Base-by-base conservation (phyloP, 345 rosid genomes). In the Gynandropsis gynandra region DNA sequence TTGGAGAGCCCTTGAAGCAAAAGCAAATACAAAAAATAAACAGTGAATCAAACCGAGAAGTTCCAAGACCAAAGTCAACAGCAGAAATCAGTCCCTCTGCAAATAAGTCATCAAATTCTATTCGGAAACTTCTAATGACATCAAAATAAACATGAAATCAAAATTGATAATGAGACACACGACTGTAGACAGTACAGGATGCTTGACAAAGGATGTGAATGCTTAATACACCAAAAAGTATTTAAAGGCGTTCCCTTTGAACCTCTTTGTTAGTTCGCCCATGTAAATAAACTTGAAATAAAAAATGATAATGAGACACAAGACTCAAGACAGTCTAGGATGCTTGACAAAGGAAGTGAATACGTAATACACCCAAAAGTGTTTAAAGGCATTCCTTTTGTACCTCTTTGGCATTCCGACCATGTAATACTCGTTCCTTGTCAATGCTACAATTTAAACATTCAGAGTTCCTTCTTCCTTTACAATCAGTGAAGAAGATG, bases 361-460 rank as follows among this genome's bases (percentile, higher is more conserved):
- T n/a, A 14, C 8, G 37, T 32, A 35, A 12, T n/a, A 21, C 47
- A 17, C 11, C 15, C 14, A 35, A 35, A 11, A 3, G 9, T 16
- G 9, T 5, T 9, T n/a, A 37, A 10, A 1, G 21, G n/a, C 8
- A 38, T 12, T 8, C 8, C 47, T 15, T 45, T 42, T 15, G 14
- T 69, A 83, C 92, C 87, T 83, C 92, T 16, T 80, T 74, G 47
- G 77, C 85, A 66, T 87, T 80, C 73, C 92, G 74, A 64, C 92
- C 92, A 51, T 57, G 72, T 14, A 83, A 60, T 54, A 83, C 87
- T 55, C 87, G 76, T 56, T 83, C 87, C 67, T 71, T 80, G 66
- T 83, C 87, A 53, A 78, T 66, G 20, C 92, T 80, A 84, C 85
- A 80, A 43, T 80, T 78, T 50, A 83, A 63, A 62, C 73, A 80